Conservation (phyloP, 805 yeast genomes). For the Lipomyces oligophaga region DNA sequence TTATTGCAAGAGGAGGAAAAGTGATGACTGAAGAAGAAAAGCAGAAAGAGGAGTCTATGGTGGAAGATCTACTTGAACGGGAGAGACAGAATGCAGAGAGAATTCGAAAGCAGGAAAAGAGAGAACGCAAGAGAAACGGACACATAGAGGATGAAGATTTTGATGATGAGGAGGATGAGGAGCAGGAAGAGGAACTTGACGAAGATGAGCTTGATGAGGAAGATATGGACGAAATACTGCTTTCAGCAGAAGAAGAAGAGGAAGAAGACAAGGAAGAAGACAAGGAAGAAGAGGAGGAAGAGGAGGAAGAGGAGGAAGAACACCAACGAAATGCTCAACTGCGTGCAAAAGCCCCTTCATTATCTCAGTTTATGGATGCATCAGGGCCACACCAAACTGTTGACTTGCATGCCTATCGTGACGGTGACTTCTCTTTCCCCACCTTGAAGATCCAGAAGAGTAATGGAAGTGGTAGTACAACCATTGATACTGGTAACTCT, state of each 20-base stretch:
- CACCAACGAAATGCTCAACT: conserved; percentile 2
- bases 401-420: too few species aligned
- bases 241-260: conserved; percentile 12
- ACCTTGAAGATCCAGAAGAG: too few species aligned
- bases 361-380: too few species aligned
- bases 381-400: too few species aligned
- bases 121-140: conserved; percentile 11
- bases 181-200: conserved; percentile 12
- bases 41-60: conserved; percentile 20
- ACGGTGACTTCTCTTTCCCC: too few species aligned
- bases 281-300: conserved; percentile 8
- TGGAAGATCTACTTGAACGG: conserved; percentile 21
- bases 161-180: conserved; percentile 14
- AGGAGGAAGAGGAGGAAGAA: conserved; percentile 5
- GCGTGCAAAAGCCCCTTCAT: neutral
- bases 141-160: neutral
- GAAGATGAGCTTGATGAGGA: conserved; percentile 20
- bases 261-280: conserved; percentile 11
- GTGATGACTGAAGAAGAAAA: conserved; percentile 14
- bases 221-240: too few species aligned
- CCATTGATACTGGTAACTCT: too few species aligned
- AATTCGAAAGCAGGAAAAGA: conserved; percentile 9
- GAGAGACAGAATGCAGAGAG: conserved; percentile 23
- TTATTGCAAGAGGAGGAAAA: conserved; percentile 12
- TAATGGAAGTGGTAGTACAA: too few species aligned